Evolutionary conservation across 768 basidiomycete genomes (phyloP).

Genomic region (Podaxis rugospora): DNA sequence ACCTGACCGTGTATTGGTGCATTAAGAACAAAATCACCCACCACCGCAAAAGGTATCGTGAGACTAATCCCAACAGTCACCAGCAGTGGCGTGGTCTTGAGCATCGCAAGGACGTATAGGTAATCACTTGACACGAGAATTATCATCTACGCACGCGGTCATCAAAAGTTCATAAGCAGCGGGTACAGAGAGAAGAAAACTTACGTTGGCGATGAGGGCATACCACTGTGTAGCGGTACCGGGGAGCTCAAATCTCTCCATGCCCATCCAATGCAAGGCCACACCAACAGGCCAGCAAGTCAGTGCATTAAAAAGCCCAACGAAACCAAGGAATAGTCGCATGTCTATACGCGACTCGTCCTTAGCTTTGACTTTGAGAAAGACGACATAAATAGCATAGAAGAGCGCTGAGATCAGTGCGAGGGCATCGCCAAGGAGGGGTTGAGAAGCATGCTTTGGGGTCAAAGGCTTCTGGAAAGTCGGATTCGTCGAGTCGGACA

Average conservation of each 20-base stretch:
- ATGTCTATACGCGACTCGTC: slow-evolving; percentile 83
- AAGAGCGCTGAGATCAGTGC: slow-evolving; percentile 82
- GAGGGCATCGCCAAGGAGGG: slow-evolving; percentile 62
- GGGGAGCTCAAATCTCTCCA: slow-evolving; percentile 73
- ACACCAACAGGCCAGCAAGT: slow-evolving; percentile 74
- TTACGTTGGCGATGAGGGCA: slow-evolving; percentile 34
- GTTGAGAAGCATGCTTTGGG: slow-evolving; percentile 17
- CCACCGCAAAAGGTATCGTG: slow-evolving; percentile 87
- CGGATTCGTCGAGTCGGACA: slow-evolving; percentile 62
- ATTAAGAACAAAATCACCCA: slow-evolving; percentile 56
- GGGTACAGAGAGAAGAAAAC: slow-evolving; percentile 13
- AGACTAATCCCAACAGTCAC: slow-evolving; percentile 91
- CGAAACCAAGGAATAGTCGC: slow-evolving; percentile 94
- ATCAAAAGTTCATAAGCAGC: not conserved
- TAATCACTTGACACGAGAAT: slow-evolving; percentile 85
- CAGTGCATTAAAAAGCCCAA: slow-evolving; percentile 81
- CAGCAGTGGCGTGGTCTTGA: slow-evolving; percentile 95
- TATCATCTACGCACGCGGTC: slow-evolving; percentile 53
- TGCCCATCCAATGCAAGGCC: slow-evolving; percentile 65
- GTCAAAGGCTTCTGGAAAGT: not conserved
- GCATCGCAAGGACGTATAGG: slow-evolving; percentile 84
- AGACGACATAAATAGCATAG: slow-evolving; percentile 84
- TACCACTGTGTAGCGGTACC: slow-evolving; percentile 33
- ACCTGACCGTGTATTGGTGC: slow-evolving; percentile 44
- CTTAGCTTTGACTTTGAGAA: slow-evolving; percentile 83